phyloP scores from a whole-genome alignment of 805 yeast species.

The Metschnikowia lunata region DNA sequence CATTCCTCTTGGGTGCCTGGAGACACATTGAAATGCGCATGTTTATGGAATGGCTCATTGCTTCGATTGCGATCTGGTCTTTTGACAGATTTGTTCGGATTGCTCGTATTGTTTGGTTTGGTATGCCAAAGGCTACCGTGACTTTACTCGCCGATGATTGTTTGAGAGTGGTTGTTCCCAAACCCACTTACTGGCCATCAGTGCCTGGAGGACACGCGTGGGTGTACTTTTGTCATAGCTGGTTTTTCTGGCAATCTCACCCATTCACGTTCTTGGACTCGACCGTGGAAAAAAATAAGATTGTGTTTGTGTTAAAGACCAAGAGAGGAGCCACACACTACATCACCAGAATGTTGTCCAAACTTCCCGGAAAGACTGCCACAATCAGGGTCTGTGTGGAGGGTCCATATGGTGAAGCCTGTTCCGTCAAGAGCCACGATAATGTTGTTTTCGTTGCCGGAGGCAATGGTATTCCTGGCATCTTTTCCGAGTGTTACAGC shows the following conservation, averaged over 20 bases:
- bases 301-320: constrained; percentile 33
- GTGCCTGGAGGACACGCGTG: constrained; percentile 41
- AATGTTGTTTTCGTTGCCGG: constrained; percentile 63
- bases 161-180: constrained; percentile 33
- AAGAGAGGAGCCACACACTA: constrained; percentile 38
- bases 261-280: constrained; percentile 35
- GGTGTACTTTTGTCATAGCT: constrained; percentile 30
- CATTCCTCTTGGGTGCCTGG: constrained; percentile 16
- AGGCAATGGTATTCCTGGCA: constrained; percentile 74
- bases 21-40: constrained; percentile 11
- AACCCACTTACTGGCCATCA: constrained; percentile 34
- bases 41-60: constrained; percentile 13
- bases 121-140: constrained; percentile 31
- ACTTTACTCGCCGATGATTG: constrained; percentile 32
- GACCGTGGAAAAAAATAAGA: constrained; percentile 15
- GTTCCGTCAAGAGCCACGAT: constrained; percentile 47
- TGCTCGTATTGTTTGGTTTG: constrained; percentile 27
- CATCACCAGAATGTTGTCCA: constrained; percentile 24
- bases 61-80: constrained; percentile 26
- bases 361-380: constrained; percentile 27
- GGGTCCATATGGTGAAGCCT: constrained; percentile 66
- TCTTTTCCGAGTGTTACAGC: constrained; percentile 37
- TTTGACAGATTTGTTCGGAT: constrained; percentile 32
- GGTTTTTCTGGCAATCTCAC: constrained; percentile 42
- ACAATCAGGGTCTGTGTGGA: constrained; percentile 42